Conservation (phyloP, 192 early-diverging fungal genomes). For the Backusella morwellensis region DNA sequence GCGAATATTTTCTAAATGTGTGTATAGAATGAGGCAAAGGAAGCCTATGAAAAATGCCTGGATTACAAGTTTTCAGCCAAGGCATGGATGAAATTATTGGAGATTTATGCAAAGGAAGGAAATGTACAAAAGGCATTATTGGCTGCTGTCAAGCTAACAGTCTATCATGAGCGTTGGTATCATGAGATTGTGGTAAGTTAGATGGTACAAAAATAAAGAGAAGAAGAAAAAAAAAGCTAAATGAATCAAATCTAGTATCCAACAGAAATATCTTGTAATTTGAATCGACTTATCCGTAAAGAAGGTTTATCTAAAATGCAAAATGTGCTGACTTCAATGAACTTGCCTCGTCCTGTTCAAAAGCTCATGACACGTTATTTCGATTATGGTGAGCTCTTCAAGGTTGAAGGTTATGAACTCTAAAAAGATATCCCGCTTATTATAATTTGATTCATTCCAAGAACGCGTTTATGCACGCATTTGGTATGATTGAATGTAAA, state of each 20-base stretch:
- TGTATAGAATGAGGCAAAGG: conserved; percentile 79
- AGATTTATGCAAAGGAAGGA: conserved; percentile 76
- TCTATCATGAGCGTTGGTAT: conserved; percentile 88
- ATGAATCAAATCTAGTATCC: conserved; percentile 65
- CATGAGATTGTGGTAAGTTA: conserved; percentile 78
- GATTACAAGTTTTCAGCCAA: conserved; percentile 92
- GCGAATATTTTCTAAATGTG: not conserved
- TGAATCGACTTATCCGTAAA: conserved; percentile 82
- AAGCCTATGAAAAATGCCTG: conserved; percentile 85
- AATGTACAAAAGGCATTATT: conserved; percentile 79
- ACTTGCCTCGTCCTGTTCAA: conserved; percentile 75
- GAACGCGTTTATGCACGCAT: no score
- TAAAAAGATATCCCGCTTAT: conserved; percentile 28
- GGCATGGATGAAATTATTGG: conserved; percentile 82
- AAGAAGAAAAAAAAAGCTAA: not conserved
- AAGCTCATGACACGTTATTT: conserved; percentile 74
- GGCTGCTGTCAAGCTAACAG: conserved; percentile 79
- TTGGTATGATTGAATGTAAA: no score
- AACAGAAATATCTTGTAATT: conserved; percentile 74
- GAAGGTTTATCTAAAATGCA: conserved; percentile 94
- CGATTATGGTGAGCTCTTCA: conserved; percentile 67
- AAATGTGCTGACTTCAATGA: conserved; percentile 87
- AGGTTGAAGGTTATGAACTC: conserved; percentile 67
- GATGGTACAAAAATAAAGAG: not conserved
- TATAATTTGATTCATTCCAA: not conserved